These are phyloP conservation scores for Gaultheria prostrata DNA, from an alignment of 148 eudicot species.

Conservation along the genomic window DNA sequence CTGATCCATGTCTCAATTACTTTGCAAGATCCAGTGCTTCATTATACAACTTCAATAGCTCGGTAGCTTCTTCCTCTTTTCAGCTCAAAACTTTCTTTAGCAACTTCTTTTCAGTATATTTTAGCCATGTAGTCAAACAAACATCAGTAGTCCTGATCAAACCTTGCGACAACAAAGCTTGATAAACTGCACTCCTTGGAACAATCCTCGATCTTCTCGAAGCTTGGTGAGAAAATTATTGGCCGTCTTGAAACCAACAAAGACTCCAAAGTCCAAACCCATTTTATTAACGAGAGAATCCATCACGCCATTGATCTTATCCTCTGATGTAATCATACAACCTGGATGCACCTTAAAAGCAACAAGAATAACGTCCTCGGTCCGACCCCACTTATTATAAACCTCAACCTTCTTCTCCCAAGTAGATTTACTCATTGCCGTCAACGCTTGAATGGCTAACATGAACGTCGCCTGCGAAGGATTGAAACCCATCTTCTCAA, in stretches of 20 bases:
- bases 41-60: too few relatives aligned
- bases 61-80: too few relatives aligned
- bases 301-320: background rate
- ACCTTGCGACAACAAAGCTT: background rate
- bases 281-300: background rate
- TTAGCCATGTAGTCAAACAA: background rate
- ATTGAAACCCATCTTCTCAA: conserved; percentile 20
- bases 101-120: background rate
- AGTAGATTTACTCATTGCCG: background rate
- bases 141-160: background rate
- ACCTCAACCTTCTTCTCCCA: background rate
- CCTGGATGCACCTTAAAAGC: background rate
- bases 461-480: conserved; percentile 9
- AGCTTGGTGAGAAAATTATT: background rate
- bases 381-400: background rate
- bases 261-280: background rate
- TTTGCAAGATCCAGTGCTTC: too few relatives aligned
- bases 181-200: background rate
- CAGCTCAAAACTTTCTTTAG: too few relatives aligned
- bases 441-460: background rate
- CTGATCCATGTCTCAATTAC: too few relatives aligned
- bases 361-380: background rate
- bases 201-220: background rate
- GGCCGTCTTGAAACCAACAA: background rate
- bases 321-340: background rate